Conservation (phyloP, 2,329 filamentous ascomycete genomes). For the Anthostomella pinea region DNA sequence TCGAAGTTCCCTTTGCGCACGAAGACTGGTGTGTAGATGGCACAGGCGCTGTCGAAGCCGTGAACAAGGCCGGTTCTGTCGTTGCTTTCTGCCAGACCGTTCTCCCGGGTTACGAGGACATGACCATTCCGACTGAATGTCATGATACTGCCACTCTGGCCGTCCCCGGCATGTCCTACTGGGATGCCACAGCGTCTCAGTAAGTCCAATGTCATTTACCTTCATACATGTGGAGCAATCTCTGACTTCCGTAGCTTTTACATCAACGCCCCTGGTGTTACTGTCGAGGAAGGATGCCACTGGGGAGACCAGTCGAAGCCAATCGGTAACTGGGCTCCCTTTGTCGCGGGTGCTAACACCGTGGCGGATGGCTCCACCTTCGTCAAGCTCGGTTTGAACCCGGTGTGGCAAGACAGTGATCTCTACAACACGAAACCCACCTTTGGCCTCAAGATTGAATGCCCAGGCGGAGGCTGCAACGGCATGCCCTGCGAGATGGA, state of each 20-base stretch:
- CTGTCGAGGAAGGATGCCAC: conserved; percentile 59
- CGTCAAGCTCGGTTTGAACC: conserved; percentile 76
- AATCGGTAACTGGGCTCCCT: conserved; percentile 74
- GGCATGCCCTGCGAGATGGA: conserved; percentile 68
- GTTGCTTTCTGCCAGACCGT: conserved; percentile 79
- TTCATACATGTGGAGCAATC: background rate
- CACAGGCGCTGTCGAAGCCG: conserved; percentile 60
- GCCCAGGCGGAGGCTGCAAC: conserved; percentile 62
- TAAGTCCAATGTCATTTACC: conserved; percentile 40
- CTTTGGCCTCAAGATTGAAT: conserved; percentile 70
- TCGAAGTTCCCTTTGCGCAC: conserved; percentile 66
- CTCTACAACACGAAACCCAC: conserved; percentile 57
- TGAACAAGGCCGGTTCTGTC: conserved; percentile 61
- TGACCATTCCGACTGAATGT: conserved; percentile 77
- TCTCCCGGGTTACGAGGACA: conserved; percentile 74
- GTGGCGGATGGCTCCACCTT: conserved; percentile 63
- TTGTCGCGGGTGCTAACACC: conserved; percentile 73
- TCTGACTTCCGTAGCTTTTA: conserved; percentile 56
- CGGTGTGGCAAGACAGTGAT: conserved; percentile 60
- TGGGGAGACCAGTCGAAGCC: conserved; percentile 66
- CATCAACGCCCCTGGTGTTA: conserved; percentile 70
- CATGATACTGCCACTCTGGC: conserved; percentile 57
- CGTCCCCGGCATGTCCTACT: conserved; percentile 68
- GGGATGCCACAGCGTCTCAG: conserved; percentile 72
- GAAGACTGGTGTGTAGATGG: conserved; percentile 69